Conservation (phyloP, 768 basidiomycete genomes). For the Pleurotus eryngii region DNA sequence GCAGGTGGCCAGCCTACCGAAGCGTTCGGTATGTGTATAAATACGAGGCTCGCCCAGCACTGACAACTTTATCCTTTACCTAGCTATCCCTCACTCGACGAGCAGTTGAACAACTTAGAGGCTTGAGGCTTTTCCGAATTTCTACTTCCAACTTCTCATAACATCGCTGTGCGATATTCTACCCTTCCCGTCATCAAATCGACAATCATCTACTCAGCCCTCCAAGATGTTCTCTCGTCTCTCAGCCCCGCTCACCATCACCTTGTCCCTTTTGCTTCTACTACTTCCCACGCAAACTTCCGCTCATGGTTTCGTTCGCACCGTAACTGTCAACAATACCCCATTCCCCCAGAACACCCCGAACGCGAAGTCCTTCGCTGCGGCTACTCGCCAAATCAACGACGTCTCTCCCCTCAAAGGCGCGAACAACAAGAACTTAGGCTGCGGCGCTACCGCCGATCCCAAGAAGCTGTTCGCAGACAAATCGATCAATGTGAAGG, state of each 20-base stretch:
- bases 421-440: constrained; percentile 51
- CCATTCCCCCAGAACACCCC: constrained; percentile 33
- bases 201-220: no score
- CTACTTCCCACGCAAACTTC: constrained; percentile 21
- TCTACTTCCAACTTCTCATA: no score
- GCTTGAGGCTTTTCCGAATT: no score
- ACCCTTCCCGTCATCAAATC: no score
- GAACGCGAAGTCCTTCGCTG: constrained; percentile 17
- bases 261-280: neutral
- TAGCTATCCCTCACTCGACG: no score
- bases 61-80: no score
- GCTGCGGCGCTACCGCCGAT: constrained; percentile 55
- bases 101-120: no score
- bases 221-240: neutral
- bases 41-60: no score
- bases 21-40: no score
- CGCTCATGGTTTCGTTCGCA: constrained; percentile 42
- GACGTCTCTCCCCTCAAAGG: constrained; percentile 44
- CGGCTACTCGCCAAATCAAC: constrained; percentile 39
- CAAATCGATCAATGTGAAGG: constrained; percentile 51
- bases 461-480: constrained; percentile 35
- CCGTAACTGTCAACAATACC: constrained; percentile 37
- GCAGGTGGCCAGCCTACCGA: no score
- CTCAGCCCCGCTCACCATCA: neutral
- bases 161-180: no score